Conservation (phyloP, 2,329 filamentous ascomycete genomes). For the Colletotrichum horii region DNA sequence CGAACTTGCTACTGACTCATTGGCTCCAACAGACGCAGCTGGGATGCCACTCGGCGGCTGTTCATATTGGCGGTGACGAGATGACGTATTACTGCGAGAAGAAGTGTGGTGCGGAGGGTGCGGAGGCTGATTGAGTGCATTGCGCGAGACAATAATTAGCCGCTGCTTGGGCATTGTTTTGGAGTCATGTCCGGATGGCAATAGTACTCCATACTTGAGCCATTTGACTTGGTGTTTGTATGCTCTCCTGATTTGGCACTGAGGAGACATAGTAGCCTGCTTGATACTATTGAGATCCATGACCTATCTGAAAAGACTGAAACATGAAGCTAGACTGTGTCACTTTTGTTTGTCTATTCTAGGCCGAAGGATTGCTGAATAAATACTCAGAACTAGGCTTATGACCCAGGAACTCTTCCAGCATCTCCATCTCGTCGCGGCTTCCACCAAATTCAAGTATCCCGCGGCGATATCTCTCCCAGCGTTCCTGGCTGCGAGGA, state of each 20-base stretch:
- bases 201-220: too few species aligned
- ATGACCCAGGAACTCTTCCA: neutral
- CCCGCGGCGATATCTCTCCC: fast-evolving
- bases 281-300: too few species aligned
- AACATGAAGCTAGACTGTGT: too few species aligned
- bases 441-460: neutral
- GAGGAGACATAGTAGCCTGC: too few species aligned
- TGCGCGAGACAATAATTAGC: too few species aligned
- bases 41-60: constrained; percentile 5
- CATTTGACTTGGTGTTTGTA: too few species aligned
- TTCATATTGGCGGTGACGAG: constrained; percentile 22
- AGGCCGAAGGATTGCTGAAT: neutral
- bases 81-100: constrained; percentile 18
- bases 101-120: constrained; percentile 16
- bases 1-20: neutral
- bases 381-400: neutral
- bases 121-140: neutral
- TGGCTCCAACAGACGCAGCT: neutral
- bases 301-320: too few species aligned
- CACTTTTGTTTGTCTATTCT: too few species aligned
- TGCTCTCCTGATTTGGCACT: too few species aligned
- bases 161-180: too few species aligned
- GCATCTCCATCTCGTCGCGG: neutral
- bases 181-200: too few species aligned
- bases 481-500: neutral